A percentile compares a stretch with the other conserved stretches of the same genome.
Conservation (phyloP, 768 basidiomycete species). For the Psilocybe sp. region DNA sequence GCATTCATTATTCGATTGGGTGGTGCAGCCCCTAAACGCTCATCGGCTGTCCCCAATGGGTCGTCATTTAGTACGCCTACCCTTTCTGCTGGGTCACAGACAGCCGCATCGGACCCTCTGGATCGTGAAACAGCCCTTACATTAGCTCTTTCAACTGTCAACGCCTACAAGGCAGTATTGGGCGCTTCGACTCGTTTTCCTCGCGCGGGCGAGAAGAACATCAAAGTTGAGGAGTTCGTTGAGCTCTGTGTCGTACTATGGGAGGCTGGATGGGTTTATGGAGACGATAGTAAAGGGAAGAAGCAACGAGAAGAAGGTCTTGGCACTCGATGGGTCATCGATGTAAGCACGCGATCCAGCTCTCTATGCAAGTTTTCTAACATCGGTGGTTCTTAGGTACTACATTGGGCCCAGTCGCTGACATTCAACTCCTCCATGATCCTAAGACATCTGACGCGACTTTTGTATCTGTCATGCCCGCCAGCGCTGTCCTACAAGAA, state of each 20-base stretch:
- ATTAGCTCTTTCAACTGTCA: constrained; percentile 62
- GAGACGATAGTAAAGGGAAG: neutral
- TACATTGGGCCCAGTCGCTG: constrained; percentile 92
- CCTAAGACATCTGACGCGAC: constrained; percentile 79
- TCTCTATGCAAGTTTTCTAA: neutral
- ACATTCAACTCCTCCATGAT: constrained; percentile 92
- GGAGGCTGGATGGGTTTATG: constrained; percentile 72
- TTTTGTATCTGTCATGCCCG: constrained; percentile 50
- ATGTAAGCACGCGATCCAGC: constrained; percentile 46
- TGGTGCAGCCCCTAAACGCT: constrained; percentile 8
- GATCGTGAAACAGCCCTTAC: constrained; percentile 15
- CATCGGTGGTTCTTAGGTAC: constrained; percentile 42
- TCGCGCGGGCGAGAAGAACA: constrained; percentile 73
- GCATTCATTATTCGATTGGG: constrained; percentile 60
- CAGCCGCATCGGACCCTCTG: neutral
- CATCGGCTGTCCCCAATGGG: constrained; percentile 5
- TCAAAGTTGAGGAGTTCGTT: constrained; percentile 78
- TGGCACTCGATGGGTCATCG: constrained; percentile 60
- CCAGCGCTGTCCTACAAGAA: constrained; percentile 4
- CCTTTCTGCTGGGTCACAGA: neutral
- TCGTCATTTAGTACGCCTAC: constrained; percentile 11
- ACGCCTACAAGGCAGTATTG: constrained; percentile 69
- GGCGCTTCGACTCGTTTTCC: constrained; percentile 74
- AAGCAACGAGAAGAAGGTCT: neutral
- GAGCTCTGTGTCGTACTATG: constrained; percentile 79